phyloP scores from a whole-genome alignment of 805 yeast species.

The Candida ovalis region DNA sequence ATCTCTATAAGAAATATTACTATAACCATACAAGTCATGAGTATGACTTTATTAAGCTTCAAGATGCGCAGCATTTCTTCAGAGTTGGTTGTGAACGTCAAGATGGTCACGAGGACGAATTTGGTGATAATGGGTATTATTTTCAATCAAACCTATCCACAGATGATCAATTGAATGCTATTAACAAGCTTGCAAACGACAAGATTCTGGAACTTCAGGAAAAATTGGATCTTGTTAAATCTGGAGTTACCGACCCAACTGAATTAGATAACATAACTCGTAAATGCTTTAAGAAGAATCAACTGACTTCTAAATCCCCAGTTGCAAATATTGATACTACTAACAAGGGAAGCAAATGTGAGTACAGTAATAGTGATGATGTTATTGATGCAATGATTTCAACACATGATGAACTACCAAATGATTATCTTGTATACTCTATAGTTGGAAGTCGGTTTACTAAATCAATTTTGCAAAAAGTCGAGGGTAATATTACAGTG shows the following conservation, averaged over 20 bases:
- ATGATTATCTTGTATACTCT: not conserved
- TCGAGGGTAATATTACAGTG: not conserved
- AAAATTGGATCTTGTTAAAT: conserved; percentile 2
- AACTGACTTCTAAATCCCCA: not conserved
- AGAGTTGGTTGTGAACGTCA: conserved; percentile 17
- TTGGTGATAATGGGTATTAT: conserved; percentile 3
- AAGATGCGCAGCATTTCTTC: conserved; percentile 18
- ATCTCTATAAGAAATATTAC: conserved; percentile 22
- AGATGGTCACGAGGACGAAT: not conserved
- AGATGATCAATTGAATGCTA: conserved; percentile 6
- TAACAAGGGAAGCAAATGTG: not conserved
- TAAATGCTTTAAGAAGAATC: not conserved
- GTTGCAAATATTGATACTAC: not conserved
- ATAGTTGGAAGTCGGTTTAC: not conserved
- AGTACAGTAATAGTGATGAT: not conserved
- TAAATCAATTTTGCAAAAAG: conserved; percentile 4
- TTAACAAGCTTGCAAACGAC: conserved; percentile 6
- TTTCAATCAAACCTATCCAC: conserved; percentile 9
- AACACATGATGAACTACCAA: not conserved
- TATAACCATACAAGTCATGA: conserved; percentile 15
- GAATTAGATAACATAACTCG: not conserved
- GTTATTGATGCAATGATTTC: not conserved
- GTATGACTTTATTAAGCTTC: conserved; percentile 22
- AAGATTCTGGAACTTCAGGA: conserved; percentile 7
- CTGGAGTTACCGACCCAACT: conserved; percentile 10